These are phyloP conservation scores for Tetrahymena elliotti DNA, from an alignment of 73 alveolate genomes.

Conservation along the genomic window DNA sequence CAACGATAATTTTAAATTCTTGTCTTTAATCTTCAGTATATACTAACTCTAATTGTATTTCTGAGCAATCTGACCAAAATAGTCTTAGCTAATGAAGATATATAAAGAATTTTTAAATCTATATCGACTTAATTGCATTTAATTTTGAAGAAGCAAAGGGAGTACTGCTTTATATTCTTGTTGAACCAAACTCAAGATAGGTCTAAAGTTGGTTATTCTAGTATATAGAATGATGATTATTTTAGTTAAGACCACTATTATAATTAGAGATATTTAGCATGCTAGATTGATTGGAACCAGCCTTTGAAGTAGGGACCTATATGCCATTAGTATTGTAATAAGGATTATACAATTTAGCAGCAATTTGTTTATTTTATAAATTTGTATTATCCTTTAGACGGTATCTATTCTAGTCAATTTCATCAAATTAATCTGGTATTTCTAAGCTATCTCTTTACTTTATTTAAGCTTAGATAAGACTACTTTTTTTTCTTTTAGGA, in stretches of 20 bases:
- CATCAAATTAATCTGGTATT: background rate
- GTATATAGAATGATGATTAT: background rate
- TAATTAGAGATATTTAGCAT: background rate
- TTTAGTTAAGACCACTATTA: background rate
- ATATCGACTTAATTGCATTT: background rate
- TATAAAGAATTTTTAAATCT: background rate
- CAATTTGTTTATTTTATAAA: background rate
- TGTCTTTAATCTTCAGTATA: background rate
- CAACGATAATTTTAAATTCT: background rate
- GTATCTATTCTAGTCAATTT: background rate
- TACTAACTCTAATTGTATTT: background rate
- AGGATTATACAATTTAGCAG: background rate
- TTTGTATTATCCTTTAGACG: background rate
- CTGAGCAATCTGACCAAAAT: background rate
- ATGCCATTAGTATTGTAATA: background rate
- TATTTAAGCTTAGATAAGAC: background rate
- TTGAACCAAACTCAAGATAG: background rate
- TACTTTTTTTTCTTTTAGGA: background rate
- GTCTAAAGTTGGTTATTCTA: background rate
- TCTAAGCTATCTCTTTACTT: background rate
- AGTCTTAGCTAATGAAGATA: background rate
- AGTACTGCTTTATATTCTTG: background rate
- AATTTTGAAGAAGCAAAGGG: background rate
- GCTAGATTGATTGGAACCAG: background rate
- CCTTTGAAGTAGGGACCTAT: background rate